phyloP scores from a whole-genome alignment of 345 rosid genomes.

The Arabidopsis suecica region DNA sequence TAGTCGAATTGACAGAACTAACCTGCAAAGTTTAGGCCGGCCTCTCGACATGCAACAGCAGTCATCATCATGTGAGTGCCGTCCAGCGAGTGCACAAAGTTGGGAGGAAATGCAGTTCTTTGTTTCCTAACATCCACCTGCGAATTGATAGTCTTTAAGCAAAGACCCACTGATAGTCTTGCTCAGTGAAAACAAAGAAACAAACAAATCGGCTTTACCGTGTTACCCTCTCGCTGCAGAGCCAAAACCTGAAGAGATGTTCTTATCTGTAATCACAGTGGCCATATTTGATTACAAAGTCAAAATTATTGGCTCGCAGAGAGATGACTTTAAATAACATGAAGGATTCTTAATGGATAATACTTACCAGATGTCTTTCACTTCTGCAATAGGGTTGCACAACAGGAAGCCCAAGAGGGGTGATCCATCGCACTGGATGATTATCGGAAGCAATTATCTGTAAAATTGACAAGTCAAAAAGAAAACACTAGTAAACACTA shows the following conservation, averaged over 20 bases:
- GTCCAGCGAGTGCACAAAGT: conserved; percentile 95
- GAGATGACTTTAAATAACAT: conserved; percentile 1
- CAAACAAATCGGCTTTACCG: conserved; percentile 54
- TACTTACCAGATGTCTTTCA: conserved; percentile 80
- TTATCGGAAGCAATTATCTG: conserved; percentile 86
- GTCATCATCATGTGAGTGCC: conserved; percentile 99
- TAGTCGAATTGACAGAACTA: conserved; percentile 3
- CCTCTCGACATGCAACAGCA: conserved; percentile 90
- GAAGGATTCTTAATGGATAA: conserved; percentile 25
- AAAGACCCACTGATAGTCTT: too few relatives aligned
- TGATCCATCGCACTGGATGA: conserved; percentile 88
- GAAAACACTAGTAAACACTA: not conserved
- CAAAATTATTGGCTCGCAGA: conserved; percentile 4
- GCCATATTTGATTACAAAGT: conserved; percentile 18
- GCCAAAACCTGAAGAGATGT: conserved; percentile 94
- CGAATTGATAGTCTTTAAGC: not conserved
- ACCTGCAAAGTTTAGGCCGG: conserved; percentile 96
- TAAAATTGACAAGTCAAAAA: conserved; percentile 7
- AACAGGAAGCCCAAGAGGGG: conserved; percentile 97
- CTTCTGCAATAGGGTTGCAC: conserved; percentile 89
- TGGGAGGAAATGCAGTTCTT: conserved; percentile 98
- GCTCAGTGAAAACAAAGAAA: not conserved
- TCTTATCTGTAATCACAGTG: conserved; percentile 66
- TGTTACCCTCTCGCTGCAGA: conserved; percentile 81
- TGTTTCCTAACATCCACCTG: conserved; percentile 88